Percentiles rank a stretch among this genome's conserved stretches.
Evolutionary conservation across 106 monocot species (phyloP).

Genomic region (Apostasia ramifera): DNA sequence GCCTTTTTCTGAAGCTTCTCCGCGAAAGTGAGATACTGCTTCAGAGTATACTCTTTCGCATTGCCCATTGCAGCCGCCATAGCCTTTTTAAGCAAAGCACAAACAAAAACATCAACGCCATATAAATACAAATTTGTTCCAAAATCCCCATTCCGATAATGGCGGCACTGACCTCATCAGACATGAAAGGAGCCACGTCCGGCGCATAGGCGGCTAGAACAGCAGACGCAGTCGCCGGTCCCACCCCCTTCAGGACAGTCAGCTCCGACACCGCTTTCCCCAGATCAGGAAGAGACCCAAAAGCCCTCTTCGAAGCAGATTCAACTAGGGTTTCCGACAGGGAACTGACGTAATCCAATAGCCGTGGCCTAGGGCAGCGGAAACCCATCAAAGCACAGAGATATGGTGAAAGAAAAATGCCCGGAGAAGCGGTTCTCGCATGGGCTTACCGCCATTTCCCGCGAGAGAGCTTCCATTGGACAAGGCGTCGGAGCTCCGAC

Average conservation of each 20-base stretch:
- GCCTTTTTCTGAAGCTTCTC: constrained; percentile 65
- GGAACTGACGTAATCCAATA: constrained; percentile 54
- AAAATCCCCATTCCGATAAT: background rate
- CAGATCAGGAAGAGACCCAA: constrained; percentile 56
- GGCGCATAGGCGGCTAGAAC: constrained; percentile 87
- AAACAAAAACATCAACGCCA: background rate
- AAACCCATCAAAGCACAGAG: background rate
- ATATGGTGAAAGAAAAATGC: background rate
- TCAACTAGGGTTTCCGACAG: constrained; percentile 55
- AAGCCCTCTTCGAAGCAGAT: constrained; percentile 58
- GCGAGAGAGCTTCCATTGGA: constrained; percentile 92
- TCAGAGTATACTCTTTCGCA: constrained; percentile 84
- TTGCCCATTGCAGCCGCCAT: constrained; percentile 62
- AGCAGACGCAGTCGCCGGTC: constrained; percentile 85
- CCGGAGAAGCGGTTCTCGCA: background rate
- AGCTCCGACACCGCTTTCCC: constrained; percentile 56
- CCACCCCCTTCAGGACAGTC: constrained; percentile 75
- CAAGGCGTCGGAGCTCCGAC: constrained; percentile 60
- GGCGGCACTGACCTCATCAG: constrained; percentile 63
- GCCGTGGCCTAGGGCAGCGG: constrained; percentile 40
- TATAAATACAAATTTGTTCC: background rate
- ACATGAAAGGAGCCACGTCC: constrained; percentile 88
- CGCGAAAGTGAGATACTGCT: constrained; percentile 71
- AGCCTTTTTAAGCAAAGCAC: constrained; percentile 20
- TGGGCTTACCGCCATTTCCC: constrained; percentile 76